Evolutionary conservation across 768 basidiomycete genomes (phyloP).

Genomic region (Filobasidium floriforme): DNA sequence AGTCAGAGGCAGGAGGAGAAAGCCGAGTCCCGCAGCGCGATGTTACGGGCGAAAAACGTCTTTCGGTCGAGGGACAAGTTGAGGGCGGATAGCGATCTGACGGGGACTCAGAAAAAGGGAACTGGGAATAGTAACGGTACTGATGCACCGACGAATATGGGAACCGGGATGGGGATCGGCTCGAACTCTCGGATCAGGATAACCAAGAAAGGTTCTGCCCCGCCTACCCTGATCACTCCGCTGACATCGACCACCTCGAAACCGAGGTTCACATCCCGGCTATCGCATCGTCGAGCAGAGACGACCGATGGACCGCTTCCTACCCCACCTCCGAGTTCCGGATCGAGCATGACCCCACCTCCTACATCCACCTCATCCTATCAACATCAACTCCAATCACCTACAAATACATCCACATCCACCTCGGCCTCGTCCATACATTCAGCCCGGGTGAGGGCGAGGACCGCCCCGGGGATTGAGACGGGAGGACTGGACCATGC

Average conservation of each 20-base stretch:
- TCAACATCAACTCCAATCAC: conserved; percentile 3
- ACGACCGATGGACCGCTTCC: neutral
- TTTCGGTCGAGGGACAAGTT: neutral
- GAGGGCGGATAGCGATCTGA: neutral
- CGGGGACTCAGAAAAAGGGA: neutral
- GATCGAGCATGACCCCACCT: neutral
- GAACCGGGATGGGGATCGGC: neutral
- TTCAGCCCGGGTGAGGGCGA: neutral
- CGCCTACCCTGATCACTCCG: neutral
- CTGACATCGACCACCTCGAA: neutral
- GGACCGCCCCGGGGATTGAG: neutral
- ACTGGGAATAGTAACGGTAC: neutral
- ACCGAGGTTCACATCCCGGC: neutral
- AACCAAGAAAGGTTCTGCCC: neutral
- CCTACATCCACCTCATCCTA: neutral
- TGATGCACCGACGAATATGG: too few species aligned
- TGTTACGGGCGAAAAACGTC: conserved; percentile 4
- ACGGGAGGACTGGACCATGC: neutral
- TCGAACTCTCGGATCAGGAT: neutral
- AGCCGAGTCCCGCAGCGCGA: neutral
- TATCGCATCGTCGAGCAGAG: neutral
- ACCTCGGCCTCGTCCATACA: neutral
- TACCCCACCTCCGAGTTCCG: too few species aligned
- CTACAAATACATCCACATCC: neutral
- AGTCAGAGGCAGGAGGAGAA: neutral